A percentile compares a stretch with the other conserved stretches of the same genome.
These are phyloP conservation scores for Ceratocystis eucalypticola DNA, from an alignment of 2,329 filamentous ascomycete species.

Conservation along the genomic window DNA sequence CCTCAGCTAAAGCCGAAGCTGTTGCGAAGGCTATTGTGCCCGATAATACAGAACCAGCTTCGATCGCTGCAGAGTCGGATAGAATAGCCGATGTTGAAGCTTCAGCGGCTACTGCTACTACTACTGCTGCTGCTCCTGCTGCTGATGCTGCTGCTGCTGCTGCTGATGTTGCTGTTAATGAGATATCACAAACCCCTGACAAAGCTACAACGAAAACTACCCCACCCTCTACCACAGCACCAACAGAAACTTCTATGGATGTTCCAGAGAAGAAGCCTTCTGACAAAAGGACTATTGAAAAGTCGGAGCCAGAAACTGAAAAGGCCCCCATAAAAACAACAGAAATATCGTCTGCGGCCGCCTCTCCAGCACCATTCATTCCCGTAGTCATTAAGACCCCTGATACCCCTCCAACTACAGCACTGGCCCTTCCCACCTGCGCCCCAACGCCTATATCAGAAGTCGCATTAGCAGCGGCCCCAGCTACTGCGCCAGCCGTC, in stretches of 20 bases:
- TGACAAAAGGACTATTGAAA: neutral
- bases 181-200: neutral
- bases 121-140: neutral
- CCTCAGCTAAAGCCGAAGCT: neutral
- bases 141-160: neutral
- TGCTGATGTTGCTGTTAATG: neutral
- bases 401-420: slow-evolving; percentile 26
- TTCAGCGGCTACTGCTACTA: neutral
- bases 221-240: neutral
- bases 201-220: neutral
- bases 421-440: slow-evolving; percentile 32
- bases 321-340: slow-evolving; percentile 38
- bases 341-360: neutral
- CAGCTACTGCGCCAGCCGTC: slow-evolving; percentile 27
- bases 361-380: neutral
- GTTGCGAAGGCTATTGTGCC: neutral
- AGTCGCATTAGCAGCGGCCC: slow-evolving; percentile 29
- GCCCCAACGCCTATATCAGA: slow-evolving; percentile 23
- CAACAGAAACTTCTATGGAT: neutral
- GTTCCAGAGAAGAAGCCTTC: neutral
- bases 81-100: neutral
- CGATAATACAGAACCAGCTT: neutral
- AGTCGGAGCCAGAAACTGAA: slow-evolving; percentile 29
- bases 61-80: neutral
- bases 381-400: neutral